These are phyloP conservation scores for Phlebopus sp. DNA, from an alignment of 1,284 basidiomycete genomes.

Conservation along the genomic window DNA sequence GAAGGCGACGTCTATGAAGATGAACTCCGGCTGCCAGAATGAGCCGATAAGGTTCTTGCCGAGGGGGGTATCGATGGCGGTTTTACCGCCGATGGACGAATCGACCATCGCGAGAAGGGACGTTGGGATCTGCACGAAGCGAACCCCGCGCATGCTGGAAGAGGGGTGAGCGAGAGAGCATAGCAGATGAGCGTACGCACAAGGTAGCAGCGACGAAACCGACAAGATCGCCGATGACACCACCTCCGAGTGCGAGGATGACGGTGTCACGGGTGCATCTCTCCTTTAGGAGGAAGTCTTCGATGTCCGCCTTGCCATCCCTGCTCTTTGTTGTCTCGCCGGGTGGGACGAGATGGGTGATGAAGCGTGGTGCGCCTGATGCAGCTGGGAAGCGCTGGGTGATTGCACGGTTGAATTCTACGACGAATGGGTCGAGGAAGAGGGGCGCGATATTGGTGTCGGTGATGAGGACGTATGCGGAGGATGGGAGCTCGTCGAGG, in stretches of 20 bases:
- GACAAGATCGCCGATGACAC: conserved; percentile 94
- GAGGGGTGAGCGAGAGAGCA: conserved; percentile 1
- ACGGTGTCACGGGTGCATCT: conserved; percentile 94
- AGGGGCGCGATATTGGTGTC: conserved; percentile 86
- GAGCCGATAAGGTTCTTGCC: conserved; percentile 99
- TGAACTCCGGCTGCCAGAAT: conserved; percentile 97
- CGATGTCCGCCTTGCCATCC: conserved; percentile 89
- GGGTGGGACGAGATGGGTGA: conserved; percentile 81
- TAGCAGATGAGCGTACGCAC: conserved; percentile 46
- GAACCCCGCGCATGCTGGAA: conserved; percentile 80
- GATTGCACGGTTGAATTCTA: conserved; percentile 59
- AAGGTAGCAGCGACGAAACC: conserved; percentile 99
- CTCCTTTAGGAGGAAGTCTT: conserved; percentile 89
- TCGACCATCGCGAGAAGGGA: conserved; percentile 99
- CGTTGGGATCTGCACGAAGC: conserved; percentile 95
- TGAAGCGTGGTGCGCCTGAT: conserved; percentile 58
- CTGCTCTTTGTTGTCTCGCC: conserved; percentile 93
- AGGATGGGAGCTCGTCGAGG: conserved; percentile 71
- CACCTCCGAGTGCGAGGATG: conserved; percentile 91
- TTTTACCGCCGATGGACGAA: conserved; percentile 96
- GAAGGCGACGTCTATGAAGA: conserved; percentile 97
- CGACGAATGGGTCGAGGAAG: conserved; percentile 68
- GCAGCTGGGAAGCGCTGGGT: conserved; percentile 27
- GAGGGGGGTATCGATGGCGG: conserved; percentile 94
- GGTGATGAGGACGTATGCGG: conserved; percentile 91